Conservation (phyloP, 805 yeast genomes). For the Pichia manshurica region DNA sequence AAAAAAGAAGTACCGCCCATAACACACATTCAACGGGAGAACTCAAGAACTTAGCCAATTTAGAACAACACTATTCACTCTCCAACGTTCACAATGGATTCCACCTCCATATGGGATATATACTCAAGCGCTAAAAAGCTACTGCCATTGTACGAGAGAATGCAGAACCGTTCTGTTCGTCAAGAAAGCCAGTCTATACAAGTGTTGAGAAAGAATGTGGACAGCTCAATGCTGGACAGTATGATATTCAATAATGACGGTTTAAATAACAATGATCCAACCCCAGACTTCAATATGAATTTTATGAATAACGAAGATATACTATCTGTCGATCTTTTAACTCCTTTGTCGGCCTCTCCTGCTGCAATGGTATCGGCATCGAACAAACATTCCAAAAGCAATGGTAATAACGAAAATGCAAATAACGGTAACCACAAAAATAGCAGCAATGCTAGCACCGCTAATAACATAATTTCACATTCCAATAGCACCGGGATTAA, state of each 20-base stretch:
- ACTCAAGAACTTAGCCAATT: no score
- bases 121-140: slow-evolving; percentile 30
- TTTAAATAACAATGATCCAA: neutral
- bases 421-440: neutral
- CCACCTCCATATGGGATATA: slow-evolving; percentile 32
- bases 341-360: slow-evolving; percentile 17
- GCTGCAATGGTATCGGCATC: neutral
- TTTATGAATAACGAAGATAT: slow-evolving; percentile 14
- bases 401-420: slow-evolving; percentile 1
- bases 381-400: neutral
- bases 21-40: no score
- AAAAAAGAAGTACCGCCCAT: no score
- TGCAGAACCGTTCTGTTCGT: slow-evolving; percentile 24
- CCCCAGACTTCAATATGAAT: neutral
- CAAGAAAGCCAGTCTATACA: slow-evolving; percentile 27
- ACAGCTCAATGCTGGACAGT: neutral
- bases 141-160: slow-evolving; percentile 31
- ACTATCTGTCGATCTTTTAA: slow-evolving; percentile 17
- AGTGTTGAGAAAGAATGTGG: neutral
- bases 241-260: no score
- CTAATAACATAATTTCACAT: no score
- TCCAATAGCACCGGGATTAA: no score
- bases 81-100: neutral
- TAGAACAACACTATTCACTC: no score
- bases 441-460: neutral